A percentile compares a stretch with the other conserved stretches of the same genome.
Evolutionary conservation across 2,329 filamentous ascomycete species (phyloP).

Genomic region (Bretziella fagacearum): DNA sequence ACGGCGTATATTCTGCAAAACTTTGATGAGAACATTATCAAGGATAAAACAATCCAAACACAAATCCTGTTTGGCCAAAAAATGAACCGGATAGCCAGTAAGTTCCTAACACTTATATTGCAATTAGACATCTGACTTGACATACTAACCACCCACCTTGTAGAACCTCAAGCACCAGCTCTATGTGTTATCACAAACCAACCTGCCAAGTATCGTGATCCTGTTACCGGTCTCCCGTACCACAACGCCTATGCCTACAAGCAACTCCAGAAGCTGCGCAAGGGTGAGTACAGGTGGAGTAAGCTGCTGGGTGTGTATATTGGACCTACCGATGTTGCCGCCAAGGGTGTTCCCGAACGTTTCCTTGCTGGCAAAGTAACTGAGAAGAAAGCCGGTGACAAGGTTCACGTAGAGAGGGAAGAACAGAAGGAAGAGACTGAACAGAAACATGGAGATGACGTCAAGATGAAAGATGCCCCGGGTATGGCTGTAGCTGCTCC

Average conservation of each 20-base stretch:
- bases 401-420: neutral
- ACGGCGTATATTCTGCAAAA: constrained; percentile 43
- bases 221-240: constrained; percentile 67
- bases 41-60: constrained; percentile 39
- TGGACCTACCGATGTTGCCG: constrained; percentile 46
- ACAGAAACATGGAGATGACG: neutral
- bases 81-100: constrained; percentile 40
- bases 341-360: constrained; percentile 61
- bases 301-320: constrained; percentile 67
- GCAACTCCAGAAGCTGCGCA: constrained; percentile 58
- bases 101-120: constrained; percentile 17
- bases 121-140: neutral
- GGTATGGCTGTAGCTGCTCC: no score
- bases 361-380: constrained; percentile 31
- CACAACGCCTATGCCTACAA: constrained; percentile 63
- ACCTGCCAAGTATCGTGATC: constrained; percentile 69
- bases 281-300: constrained; percentile 70
- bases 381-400: neutral
- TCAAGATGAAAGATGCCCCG: neutral
- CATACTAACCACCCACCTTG: neutral
- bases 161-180: constrained; percentile 34
- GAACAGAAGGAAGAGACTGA: neutral
- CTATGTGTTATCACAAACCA: constrained; percentile 72
- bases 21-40: constrained; percentile 39
- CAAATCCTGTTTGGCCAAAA: constrained; percentile 42